Percentiles rank a stretch among this genome's conserved stretches.
Evolutionary conservation across 2,329 filamentous ascomycete species (phyloP).

Genomic region (Cladosporium sphaerospermum): DNA sequence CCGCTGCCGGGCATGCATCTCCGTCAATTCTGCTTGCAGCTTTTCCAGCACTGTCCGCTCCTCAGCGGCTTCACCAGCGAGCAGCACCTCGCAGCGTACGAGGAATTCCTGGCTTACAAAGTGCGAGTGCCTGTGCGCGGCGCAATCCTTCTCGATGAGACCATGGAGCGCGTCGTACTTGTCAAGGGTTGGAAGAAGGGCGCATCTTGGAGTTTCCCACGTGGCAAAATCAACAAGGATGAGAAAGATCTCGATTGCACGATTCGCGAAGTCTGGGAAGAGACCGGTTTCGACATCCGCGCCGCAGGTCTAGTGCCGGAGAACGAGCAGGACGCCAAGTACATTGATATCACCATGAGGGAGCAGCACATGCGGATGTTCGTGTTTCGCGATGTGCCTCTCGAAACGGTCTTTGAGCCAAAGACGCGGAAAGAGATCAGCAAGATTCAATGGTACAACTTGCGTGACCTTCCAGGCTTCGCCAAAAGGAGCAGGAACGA

Average conservation of each 20-base stretch:
- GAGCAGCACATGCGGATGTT: conserved; percentile 92
- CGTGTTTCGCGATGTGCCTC: conserved; percentile 81
- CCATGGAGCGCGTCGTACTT: conserved; percentile 89
- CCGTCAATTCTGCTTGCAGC: conserved; percentile 76
- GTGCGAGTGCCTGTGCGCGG: conserved; percentile 88
- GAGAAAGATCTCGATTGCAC: conserved; percentile 92
- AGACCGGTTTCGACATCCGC: conserved; percentile 82
- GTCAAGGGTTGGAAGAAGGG: conserved; percentile 98
- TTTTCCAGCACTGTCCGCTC: conserved; percentile 90
- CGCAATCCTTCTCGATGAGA: conserved; percentile 83
- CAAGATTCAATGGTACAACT: conserved; percentile 89
- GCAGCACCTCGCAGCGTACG: conserved; percentile 75
- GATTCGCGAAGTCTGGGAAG: conserved; percentile 88
- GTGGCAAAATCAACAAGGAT: conserved; percentile 97
- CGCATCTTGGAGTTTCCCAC: conserved; percentile 91
- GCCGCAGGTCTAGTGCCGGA: conserved; percentile 67
- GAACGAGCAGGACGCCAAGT: conserved; percentile 65
- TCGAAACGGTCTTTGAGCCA: conserved; percentile 81
- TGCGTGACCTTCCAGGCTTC: conserved; percentile 80
- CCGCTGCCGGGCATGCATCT: conserved; percentile 81
- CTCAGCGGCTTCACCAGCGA: conserved; percentile 73
- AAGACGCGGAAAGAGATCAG: conserved; percentile 95
- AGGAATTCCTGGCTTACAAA: conserved; percentile 91
- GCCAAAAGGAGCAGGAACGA: conserved; percentile 63
- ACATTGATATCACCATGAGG: conserved; percentile 81